Evolutionary conservation across 2,329 filamentous ascomycete species (phyloP).

Genomic region (Penicillium sp.): DNA sequence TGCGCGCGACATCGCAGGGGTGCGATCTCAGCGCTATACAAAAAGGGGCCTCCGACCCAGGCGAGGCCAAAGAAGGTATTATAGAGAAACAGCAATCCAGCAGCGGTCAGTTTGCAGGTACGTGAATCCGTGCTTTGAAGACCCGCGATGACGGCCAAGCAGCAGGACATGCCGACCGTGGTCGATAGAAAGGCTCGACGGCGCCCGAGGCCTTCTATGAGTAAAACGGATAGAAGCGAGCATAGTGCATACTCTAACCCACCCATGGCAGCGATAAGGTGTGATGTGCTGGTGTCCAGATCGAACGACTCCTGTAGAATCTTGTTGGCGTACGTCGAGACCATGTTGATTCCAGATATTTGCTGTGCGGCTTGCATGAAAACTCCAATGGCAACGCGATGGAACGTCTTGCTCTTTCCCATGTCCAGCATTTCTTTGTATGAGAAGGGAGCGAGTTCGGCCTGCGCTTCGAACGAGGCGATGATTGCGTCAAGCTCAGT

Average conservation of each 20-base stretch:
- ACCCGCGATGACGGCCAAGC: constrained; percentile 9
- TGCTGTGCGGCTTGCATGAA: constrained; percentile 8
- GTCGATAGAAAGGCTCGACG: constrained; percentile 8
- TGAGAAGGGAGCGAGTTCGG: constrained; percentile 7
- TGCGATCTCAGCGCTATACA: constrained; percentile 18
- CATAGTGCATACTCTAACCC: constrained; percentile 9
- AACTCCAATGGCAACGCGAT: constrained; percentile 7
- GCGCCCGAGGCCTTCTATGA: constrained; percentile 12
- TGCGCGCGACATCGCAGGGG: constrained; percentile 8
- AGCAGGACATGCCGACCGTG: constrained; percentile 7
- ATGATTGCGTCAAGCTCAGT: constrained; percentile 5
- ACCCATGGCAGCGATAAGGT: constrained; percentile 11
- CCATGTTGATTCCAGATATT: constrained; percentile 6
- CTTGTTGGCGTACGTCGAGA: constrained; percentile 6
- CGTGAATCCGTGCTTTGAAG: constrained; percentile 8
- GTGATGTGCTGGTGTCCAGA: constrained; percentile 4
- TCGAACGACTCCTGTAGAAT: constrained; percentile 5
- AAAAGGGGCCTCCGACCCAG: constrained; percentile 22
- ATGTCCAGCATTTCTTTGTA: constrained; percentile 9
- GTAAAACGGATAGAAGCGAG: constrained; percentile 7
- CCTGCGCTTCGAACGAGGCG: constrained; percentile 11
- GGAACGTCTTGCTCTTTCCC: constrained; percentile 6
- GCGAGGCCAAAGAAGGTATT: constrained; percentile 13
- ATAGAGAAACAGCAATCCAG: constrained; percentile 10
- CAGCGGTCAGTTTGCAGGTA: constrained; percentile 5